Conservation (phyloP, 768 basidiomycete genomes). For the Tulasnella sp. region DNA sequence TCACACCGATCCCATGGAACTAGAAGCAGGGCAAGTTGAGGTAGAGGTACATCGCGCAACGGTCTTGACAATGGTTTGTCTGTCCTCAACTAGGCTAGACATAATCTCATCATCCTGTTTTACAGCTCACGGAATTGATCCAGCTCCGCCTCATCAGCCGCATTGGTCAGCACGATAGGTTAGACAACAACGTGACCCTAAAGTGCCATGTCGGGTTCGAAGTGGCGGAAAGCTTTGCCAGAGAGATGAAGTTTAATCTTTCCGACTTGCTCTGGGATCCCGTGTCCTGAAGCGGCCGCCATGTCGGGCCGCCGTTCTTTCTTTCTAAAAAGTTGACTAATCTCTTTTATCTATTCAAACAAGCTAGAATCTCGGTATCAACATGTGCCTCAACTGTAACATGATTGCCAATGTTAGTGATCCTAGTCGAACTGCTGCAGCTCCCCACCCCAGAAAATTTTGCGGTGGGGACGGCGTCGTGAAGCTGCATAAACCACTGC, state of each 20-base stretch:
- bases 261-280: slow-evolving; percentile 67
- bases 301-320: background rate
- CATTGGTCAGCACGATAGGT: slow-evolving; percentile 53
- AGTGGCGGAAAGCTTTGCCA: slow-evolving; percentile 52
- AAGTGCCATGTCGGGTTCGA: slow-evolving; percentile 70
- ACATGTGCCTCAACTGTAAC: background rate
- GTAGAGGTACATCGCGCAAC: slow-evolving; percentile 64
- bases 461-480: background rate
- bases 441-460: background rate
- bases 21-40: slow-evolving; percentile 61
- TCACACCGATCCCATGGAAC: slow-evolving; percentile 49
- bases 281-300: background rate
- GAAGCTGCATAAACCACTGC: background rate
- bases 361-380: no score
- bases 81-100: background rate
- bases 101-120: background rate
- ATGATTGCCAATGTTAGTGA: background rate
- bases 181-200: slow-evolving; percentile 68
- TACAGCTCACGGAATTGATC: slow-evolving; percentile 63
- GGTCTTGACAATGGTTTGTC: slow-evolving; percentile 56
- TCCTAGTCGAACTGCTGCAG: background rate
- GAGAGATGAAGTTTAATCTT: slow-evolving; percentile 54
- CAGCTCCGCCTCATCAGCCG: slow-evolving; percentile 64
- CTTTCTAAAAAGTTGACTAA: no score
- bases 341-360: no score